phyloP scores from a whole-genome alignment of 148 eudicot genomes.

The Silene conica region DNA sequence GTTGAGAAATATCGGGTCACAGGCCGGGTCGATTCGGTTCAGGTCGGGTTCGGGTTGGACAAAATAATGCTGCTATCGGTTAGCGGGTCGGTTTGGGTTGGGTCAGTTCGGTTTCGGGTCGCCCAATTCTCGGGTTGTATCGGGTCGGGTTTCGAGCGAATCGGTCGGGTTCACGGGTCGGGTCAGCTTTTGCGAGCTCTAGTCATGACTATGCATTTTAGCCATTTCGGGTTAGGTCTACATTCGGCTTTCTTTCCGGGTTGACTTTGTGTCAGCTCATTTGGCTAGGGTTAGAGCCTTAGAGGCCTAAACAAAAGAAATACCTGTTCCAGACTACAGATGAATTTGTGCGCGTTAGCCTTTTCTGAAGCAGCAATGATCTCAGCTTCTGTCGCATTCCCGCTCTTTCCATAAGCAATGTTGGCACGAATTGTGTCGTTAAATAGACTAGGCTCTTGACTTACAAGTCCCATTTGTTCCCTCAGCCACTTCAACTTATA shows the following conservation, averaged over 20 bases:
- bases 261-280: too few species aligned
- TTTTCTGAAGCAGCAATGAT: conserved; percentile 51
- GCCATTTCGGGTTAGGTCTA: background rate
- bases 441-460: conserved; percentile 70
- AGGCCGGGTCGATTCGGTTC: too few species aligned
- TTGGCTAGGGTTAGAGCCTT: background rate
- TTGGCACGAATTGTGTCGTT: conserved; percentile 65
- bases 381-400: conserved; percentile 55
- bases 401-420: conserved; percentile 65
- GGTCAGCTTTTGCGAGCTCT: too few species aligned
- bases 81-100: too few species aligned
- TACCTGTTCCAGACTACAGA: conserved; percentile 58
- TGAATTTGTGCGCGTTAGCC: conserved; percentile 77
- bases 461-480: conserved; percentile 76
- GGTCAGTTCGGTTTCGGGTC: too few species aligned
- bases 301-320: background rate
- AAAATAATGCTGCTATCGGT: too few species aligned
- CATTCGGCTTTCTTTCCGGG: background rate
- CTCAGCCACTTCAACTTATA: conserved; percentile 65
- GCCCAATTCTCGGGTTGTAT: too few species aligned
- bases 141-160: too few species aligned
- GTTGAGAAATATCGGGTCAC: too few species aligned
- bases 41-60: too few species aligned
- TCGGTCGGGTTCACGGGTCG: too few species aligned
- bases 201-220: too few species aligned